Conservation (phyloP, 805 yeast species). For the Sugiyamaella mastotermitis region DNA sequence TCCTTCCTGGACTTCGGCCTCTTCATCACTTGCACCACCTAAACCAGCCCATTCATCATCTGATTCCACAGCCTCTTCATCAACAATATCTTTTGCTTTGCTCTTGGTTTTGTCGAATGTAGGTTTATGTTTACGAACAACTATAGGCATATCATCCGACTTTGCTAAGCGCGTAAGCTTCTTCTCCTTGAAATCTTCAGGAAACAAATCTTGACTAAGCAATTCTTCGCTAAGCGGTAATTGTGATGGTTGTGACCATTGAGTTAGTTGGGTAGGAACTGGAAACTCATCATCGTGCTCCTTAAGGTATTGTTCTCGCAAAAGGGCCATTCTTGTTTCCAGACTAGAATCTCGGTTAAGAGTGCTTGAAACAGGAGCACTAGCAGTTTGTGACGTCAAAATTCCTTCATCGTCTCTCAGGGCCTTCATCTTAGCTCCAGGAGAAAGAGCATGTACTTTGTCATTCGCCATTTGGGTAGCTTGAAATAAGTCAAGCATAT, state of each 20-base stretch:
- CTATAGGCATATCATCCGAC: too few species aligned
- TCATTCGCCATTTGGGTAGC: conserved; percentile 8
- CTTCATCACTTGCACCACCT: conserved; percentile 25
- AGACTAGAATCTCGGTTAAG: neutral
- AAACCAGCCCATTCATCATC: conserved; percentile 28
- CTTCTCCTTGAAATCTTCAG: too few species aligned
- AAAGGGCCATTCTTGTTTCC: neutral
- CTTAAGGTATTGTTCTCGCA: conserved; percentile 2
- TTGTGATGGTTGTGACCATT: conserved; percentile 8
- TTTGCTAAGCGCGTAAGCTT: too few species aligned
- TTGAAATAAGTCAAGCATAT: conserved; percentile 7
- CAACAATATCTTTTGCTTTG: conserved; percentile 15
- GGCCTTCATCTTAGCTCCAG: conserved; percentile 3
- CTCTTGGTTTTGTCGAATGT: conserved; percentile 11
- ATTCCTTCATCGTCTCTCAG: conserved; percentile 5
- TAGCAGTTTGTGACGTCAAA: neutral
- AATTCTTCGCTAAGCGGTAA: neutral
- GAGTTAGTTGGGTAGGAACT: conserved; percentile 9
- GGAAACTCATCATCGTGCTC: conserved; percentile 4
- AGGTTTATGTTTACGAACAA: too few species aligned
- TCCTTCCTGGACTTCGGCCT: conserved; percentile 16
- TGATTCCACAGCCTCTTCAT: conserved; percentile 25
- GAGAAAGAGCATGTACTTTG: conserved; percentile 1
- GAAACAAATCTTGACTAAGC: too few species aligned
- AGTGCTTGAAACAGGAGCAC: neutral